Evolutionary conservation across 176 grass and related monocot species (phyloP), one percentile per base, ranked within the genome.

Genomic region (Pontederia crassipes): DNA sequence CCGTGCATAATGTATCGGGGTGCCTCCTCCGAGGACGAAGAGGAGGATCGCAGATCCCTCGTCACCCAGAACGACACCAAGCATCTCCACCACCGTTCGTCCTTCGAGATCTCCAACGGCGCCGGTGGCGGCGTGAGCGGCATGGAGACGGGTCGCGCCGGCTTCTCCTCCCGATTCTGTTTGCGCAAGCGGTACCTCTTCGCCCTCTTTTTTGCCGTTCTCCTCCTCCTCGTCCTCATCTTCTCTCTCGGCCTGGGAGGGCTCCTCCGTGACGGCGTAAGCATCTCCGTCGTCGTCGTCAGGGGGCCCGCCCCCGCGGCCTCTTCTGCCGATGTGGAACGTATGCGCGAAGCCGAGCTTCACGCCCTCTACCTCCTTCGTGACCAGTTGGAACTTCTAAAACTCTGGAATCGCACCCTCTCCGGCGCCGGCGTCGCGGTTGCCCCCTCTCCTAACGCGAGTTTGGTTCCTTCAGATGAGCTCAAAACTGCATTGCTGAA

Each of bases 321-420:
- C 10, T 58, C 56, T 62, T 76, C 72, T 59, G 61, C 45, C 58
- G 75, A 64, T 10, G 59, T 65, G 32, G 67, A 85, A 57, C 86
- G 80, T 55, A 88, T 97, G 87, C 78, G 87, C 18, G 84, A 91
- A 73, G 75, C 80, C 54, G 86, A 97, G 78, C 87, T 90, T 65
- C 81, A 50, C 54, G 81, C 83, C 11, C 81, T 97, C 62, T 85
- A 77, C 52, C 83, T 97, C 51, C 86, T 97, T 62, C 74, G 81
- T 49, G 75, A 78, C 48, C 92, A 97, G 83, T 83, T 73, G 45
- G 70, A 58, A 52, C 84, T 97, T 65, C 59, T 91, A 55, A 74
- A 75, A 48, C 77, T 90, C 72, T 91, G 77, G 78, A 88, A 97
- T 64, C 73, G 50, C 55, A 85, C 75, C 1, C 69, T 64, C 2